Evolutionary conservation across 2,329 filamentous ascomycete species (phyloP).

Genomic region (Aspergillus costaricaensis): DNA sequence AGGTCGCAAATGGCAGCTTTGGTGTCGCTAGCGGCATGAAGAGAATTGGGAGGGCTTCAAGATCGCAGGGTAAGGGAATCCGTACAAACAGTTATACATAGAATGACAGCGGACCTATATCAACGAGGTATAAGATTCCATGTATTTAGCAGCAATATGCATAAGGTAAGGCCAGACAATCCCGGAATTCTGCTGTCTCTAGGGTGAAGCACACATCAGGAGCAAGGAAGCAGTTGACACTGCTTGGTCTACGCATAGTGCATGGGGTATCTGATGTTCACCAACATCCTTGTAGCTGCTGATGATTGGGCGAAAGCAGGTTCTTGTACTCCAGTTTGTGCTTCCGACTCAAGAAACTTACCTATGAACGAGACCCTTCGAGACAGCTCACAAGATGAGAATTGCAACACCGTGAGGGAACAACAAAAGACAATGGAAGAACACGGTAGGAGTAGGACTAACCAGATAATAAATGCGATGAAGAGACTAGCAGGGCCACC

Average conservation of each 20-base stretch:
- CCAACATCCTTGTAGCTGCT: background rate
- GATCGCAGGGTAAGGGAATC: conserved; percentile 11
- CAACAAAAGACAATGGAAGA: conserved; percentile 9
- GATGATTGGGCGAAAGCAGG: background rate
- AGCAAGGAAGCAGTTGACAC: background rate
- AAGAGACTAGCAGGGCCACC: conserved; percentile 49
- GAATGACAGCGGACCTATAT: conserved; percentile 48
- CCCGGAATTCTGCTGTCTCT: background rate
- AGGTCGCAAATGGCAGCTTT: background rate
- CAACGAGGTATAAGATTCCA: conserved; percentile 35
- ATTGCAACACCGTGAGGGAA: conserved; percentile 5
- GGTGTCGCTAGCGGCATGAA: conserved; percentile 13
- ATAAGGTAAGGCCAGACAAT: background rate
- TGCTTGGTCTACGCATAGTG: background rate
- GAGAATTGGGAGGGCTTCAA: conserved; percentile 8
- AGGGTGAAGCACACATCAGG: background rate
- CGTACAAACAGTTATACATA: conserved; percentile 50
- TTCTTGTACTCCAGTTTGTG: background rate
- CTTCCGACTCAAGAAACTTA: conserved; percentile 3
- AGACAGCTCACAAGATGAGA: background rate
- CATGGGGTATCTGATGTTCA: background rate
- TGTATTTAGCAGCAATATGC: conserved; percentile 4
- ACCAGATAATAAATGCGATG: conserved; percentile 50
- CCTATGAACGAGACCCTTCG: conserved; percentile 1
- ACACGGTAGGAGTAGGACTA: conserved; percentile 25